phyloP scores from a whole-genome alignment of 1,139 yeast species.

The Scheffersomyces parashehatae region DNA sequence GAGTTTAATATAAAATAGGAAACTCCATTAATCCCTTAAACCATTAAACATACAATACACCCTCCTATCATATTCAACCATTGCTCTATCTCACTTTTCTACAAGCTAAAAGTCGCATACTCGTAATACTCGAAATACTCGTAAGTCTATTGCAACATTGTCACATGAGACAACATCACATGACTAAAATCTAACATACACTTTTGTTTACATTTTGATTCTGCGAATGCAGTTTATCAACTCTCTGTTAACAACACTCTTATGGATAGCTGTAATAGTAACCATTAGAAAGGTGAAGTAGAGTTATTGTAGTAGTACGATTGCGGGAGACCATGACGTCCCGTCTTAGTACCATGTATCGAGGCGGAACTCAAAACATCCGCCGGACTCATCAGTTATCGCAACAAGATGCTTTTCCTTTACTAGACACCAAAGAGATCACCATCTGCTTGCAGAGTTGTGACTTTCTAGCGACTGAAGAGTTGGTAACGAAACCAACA shows the following conservation, averaged over 20 bases:
- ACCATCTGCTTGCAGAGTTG: conserved; percentile 62
- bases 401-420: conserved; percentile 54
- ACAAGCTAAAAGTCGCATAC: too few relatives aligned
- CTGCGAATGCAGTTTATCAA: neutral
- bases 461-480: conserved; percentile 64
- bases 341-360: conserved; percentile 26
- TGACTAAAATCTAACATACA: too few relatives aligned
- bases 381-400: conserved; percentile 19
- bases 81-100: too few relatives aligned
- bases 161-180: too few relatives aligned
- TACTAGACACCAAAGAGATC: conserved; percentile 65
- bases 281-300: too few relatives aligned
- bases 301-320: too few relatives aligned
- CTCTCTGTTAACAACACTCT: neutral
- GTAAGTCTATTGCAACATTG: too few relatives aligned
- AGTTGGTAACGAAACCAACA: conserved; percentile 64
- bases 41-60: too few relatives aligned
- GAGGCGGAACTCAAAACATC: conserved; percentile 18
- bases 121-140: too few relatives aligned
- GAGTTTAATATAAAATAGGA: too few relatives aligned
- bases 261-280: neutral
- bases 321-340: conserved; percentile 15
- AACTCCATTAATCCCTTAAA: too few relatives aligned
- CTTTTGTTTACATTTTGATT: conserved; percentile 1
- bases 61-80: too few relatives aligned